phyloP scores from a whole-genome alignment of 139 green algal genomes.

The Coelastrella sp. region DNA sequence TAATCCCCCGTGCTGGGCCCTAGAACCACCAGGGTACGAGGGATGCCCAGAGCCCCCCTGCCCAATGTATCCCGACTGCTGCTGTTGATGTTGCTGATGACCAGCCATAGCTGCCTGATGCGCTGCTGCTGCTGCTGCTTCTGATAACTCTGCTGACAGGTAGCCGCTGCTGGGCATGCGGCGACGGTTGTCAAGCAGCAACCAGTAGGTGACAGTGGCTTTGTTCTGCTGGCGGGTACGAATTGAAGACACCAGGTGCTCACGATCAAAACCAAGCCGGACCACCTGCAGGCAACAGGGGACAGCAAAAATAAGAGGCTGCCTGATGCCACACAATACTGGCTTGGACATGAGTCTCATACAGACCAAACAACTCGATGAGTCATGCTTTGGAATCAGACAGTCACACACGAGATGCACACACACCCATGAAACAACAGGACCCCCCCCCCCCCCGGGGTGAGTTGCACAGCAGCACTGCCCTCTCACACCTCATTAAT shows the following conservation, averaged over 20 bases:
- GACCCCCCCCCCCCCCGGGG: too few relatives aligned
- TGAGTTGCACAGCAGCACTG: neutral
- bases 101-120: neutral
- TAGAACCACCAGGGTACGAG: neutral
- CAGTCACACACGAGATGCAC: too few relatives aligned
- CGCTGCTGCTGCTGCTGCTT: constrained; percentile 46
- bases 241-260: constrained; percentile 78
- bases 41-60: neutral
- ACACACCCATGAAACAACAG: too few relatives aligned
- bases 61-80: neutral
- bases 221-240: constrained; percentile 86
- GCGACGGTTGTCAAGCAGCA: constrained; percentile 88
- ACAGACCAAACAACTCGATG: too few relatives aligned
- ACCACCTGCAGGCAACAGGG: constrained; percentile 58
- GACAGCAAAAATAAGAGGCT: neutral
- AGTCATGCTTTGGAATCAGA: too few relatives aligned
- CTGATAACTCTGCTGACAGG: constrained; percentile 73
- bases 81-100: constrained; percentile 50
- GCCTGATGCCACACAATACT: too few relatives aligned
- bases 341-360: too few relatives aligned
- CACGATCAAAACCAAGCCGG: constrained; percentile 87
- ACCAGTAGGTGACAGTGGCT: constrained; percentile 98
- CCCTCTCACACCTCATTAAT: constrained; percentile 63
- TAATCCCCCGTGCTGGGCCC: constrained; percentile 5
- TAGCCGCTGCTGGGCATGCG: constrained; percentile 67